phyloP scores from a whole-genome alignment of 495 filamentous ascomycete species.

The Aspergillus mulundensis region DNA sequence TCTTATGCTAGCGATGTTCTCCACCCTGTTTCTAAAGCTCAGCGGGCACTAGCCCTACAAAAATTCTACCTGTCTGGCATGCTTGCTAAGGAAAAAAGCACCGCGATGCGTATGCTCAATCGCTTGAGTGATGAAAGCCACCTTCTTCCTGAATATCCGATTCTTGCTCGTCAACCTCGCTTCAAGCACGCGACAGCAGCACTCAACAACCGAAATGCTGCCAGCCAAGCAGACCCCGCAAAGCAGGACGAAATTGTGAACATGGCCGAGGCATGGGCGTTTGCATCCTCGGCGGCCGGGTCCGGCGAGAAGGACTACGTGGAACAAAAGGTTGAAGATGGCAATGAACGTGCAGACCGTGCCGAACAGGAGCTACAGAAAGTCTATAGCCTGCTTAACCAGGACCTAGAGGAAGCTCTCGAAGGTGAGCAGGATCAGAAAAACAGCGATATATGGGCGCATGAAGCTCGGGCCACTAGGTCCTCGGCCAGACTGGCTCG shows the following conservation, averaged over 20 bases:
- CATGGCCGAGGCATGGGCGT: constrained; percentile 46
- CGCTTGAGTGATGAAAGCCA: constrained; percentile 67
- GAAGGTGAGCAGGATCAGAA: constrained; percentile 18
- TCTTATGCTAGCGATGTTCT: constrained; percentile 57
- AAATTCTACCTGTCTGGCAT: constrained; percentile 57
- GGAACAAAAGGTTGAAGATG: constrained; percentile 34
- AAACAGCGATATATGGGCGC: constrained; percentile 34
- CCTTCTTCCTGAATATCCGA: constrained; percentile 59
- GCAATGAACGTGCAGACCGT: constrained; percentile 28
- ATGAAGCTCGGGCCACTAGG: constrained; percentile 27
- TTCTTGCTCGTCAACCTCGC: constrained; percentile 42
- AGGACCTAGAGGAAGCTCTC: constrained; percentile 29
- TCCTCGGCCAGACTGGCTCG: constrained; percentile 20
- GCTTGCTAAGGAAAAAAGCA: constrained; percentile 56
- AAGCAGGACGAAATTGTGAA: constrained; percentile 30
- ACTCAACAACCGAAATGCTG: constrained; percentile 23
- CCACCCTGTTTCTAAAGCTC: constrained; percentile 52
- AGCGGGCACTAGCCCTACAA: constrained; percentile 60
- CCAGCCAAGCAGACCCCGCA: constrained; percentile 14
- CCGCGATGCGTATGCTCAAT: constrained; percentile 49
- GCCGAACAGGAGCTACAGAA: constrained; percentile 30
- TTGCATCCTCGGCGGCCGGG: constrained; percentile 43
- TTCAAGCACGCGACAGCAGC: constrained; percentile 40
- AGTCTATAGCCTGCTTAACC: constrained; percentile 34
- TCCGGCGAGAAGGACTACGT: constrained; percentile 32